Conservation (phyloP, 345 rosid genomes). For the Lepidium africanum region DNA sequence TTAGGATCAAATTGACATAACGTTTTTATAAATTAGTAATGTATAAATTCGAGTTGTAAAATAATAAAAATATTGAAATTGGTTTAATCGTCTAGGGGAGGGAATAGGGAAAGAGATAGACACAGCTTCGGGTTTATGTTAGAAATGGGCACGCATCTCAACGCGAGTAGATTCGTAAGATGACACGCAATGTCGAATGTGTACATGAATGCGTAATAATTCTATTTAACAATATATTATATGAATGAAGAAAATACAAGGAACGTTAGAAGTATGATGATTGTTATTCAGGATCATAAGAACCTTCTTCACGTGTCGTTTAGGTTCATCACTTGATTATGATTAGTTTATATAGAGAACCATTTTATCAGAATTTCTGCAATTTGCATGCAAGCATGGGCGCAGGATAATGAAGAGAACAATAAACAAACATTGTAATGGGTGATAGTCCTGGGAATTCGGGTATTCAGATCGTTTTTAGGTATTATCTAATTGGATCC, state of each 20-base stretch:
- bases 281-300: not conserved
- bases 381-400: conserved; percentile 23
- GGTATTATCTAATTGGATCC: too few relatives aligned
- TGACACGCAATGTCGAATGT: conserved; percentile 15
- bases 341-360: not conserved
- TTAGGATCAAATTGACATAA: too few relatives aligned
- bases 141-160: conserved; percentile 29
- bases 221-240: too few relatives aligned
- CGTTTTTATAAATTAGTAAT: not conserved
- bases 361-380: not conserved
- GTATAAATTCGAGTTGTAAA: not conserved
- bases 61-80: not conserved
- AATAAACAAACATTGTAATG: not conserved
- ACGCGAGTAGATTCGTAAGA: not conserved
- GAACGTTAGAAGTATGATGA: not conserved
- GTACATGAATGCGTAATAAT: too few relatives aligned
- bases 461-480: too few relatives aligned
- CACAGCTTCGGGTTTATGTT: not conserved
- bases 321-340: not conserved
- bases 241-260: not conserved
- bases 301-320: not conserved
- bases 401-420: not conserved
- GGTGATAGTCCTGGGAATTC: too few relatives aligned
- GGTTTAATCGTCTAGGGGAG: not conserved
- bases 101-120: conserved; percentile 8